Evolutionary conservation across 352 stramenopile species (phyloP).

Genomic region (Globisporangium perplexum): DNA sequence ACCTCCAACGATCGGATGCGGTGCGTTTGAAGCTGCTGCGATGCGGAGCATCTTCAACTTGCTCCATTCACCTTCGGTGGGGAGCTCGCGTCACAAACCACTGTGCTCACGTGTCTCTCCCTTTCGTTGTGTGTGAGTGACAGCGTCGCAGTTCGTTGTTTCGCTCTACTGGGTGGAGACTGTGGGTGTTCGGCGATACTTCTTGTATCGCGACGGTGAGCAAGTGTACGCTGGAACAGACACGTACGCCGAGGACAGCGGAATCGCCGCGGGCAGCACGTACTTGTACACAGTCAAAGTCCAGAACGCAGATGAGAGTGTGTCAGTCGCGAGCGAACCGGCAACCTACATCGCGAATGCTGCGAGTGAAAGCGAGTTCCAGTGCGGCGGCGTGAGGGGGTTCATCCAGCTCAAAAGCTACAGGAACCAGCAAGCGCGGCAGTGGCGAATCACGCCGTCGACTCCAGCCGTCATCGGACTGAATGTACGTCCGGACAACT

Average conservation of each 20-base stretch:
- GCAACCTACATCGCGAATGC: constrained; percentile 14
- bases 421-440: constrained; percentile 19
- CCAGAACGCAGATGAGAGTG: constrained; percentile 13
- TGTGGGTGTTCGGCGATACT: constrained; percentile 22
- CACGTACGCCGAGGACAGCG: constrained; percentile 32
- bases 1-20: constrained; percentile 38
- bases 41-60: too few relatives aligned
- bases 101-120: too few relatives aligned
- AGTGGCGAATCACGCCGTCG: constrained; percentile 33
- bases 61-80: too few relatives aligned
- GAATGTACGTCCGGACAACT: constrained; percentile 20
- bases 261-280: constrained; percentile 18
- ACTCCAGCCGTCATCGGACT: constrained; percentile 21
- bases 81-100: too few relatives aligned
- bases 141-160: constrained; percentile 26
- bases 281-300: constrained; percentile 37
- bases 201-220: constrained; percentile 28
- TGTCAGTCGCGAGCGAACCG: constrained; percentile 24
- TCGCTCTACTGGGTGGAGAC: constrained; percentile 29
- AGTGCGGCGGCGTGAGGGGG: constrained; percentile 25
- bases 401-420: constrained; percentile 37
- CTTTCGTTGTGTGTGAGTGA: background rate
- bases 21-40: constrained; percentile 16
- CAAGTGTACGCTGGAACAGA: constrained; percentile 20
- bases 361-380: constrained; percentile 15